Conservation (phyloP, 345 rosid species). For the Brassica cretica region DNA sequence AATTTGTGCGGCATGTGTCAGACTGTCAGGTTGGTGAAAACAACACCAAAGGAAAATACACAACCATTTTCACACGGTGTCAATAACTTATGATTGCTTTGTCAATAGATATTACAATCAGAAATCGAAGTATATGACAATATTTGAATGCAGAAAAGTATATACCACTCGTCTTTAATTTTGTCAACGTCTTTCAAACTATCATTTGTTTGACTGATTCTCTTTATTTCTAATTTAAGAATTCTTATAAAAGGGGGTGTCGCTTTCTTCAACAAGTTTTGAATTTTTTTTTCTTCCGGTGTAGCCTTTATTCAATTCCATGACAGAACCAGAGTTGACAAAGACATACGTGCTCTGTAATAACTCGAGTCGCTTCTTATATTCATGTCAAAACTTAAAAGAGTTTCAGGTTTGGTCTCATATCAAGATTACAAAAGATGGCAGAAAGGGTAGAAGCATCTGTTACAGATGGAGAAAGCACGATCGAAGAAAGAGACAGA, state of each 20-base stretch:
- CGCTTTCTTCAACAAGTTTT: conserved; percentile 1
- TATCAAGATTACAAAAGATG: conserved; percentile 42
- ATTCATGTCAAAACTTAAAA: not conserved
- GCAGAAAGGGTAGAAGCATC: conserved; percentile 50
- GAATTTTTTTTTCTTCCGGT: not conserved
- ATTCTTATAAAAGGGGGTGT: not conserved
- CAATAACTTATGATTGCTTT: not conserved
- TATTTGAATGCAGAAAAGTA: not conserved
- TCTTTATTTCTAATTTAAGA: not conserved
- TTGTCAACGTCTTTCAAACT: not conserved
- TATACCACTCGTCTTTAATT: not conserved
- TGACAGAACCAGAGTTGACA: conserved; percentile 26
- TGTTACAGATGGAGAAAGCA: conserved; percentile 53
- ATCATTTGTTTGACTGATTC: conserved; percentile 32
- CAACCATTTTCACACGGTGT: not conserved
- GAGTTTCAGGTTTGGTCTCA: conserved; percentile 13
- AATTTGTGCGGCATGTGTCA: not conserved
- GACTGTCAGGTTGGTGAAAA: not conserved
- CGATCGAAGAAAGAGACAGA: conserved; percentile 46
- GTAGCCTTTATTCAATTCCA: conserved; percentile 9
- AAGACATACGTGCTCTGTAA: conserved; percentile 28
- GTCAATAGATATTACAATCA: not conserved
- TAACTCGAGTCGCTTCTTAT: conserved; percentile 7
- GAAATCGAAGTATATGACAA: not conserved
- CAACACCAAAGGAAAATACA: not conserved